Conservation (phyloP, 495 filamentous ascomycete genomes). For the Lophiostoma macrostomum region DNA sequence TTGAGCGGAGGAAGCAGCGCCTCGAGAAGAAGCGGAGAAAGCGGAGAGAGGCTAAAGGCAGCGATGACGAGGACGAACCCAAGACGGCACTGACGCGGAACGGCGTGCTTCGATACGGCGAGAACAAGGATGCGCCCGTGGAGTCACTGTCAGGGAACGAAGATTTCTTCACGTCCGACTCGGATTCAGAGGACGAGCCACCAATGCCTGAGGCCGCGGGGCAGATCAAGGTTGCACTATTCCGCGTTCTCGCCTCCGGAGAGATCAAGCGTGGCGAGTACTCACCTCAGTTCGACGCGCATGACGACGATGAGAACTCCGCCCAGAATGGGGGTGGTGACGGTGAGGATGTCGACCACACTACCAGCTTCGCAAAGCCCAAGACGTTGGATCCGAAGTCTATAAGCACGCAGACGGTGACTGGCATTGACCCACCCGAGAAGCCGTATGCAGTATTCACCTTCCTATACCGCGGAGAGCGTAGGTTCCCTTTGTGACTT, state of each 20-base stretch:
- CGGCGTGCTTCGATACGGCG: conserved; percentile 72
- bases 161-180: conserved; percentile 57
- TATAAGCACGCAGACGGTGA: conserved; percentile 97
- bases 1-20: conserved; percentile 80
- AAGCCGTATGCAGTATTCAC: conserved; percentile 96
- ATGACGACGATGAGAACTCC: conserved; percentile 78
- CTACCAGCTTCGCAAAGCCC: conserved; percentile 96
- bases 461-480: conserved; percentile 94
- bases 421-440: conserved; percentile 93
- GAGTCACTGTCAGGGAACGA: conserved; percentile 72
- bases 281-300: conserved; percentile 94
- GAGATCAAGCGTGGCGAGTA: conserved; percentile 98
- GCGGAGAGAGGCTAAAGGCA: conserved; percentile 47
- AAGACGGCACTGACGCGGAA: conserved; percentile 42
- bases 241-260: conserved; percentile 89
- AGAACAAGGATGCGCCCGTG: conserved; percentile 67
- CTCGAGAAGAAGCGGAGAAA: conserved; percentile 80
- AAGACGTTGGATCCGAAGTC: conserved; percentile 95
- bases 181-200: conserved; percentile 76
- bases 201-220: conserved; percentile 90
- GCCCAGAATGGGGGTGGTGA: conserved; percentile 47
- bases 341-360: conserved; percentile 82
- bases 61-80: conserved; percentile 46
- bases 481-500: conserved; percentile 55
- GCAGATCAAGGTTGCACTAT: conserved; percentile 97